Evolutionary conservation across 1,284 basidiomycete species (phyloP), one percentile per base, ranked within the genome.

Genomic region (Meira miltonrushii): DNA sequence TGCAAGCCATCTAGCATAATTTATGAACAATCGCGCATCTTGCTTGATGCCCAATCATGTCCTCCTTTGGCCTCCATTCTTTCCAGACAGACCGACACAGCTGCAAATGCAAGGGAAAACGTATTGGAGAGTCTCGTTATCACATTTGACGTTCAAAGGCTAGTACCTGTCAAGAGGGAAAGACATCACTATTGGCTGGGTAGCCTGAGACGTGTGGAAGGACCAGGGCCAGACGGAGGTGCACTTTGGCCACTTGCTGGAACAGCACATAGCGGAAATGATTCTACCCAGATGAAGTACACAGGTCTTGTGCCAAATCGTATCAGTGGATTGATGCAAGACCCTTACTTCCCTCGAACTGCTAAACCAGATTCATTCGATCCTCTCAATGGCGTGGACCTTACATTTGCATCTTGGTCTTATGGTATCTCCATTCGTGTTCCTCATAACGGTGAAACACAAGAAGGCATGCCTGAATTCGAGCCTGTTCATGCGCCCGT

Each of bases 401-500:
- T 54, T 21, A 17, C n/a, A 1, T 13, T 19, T 21, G 43, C 47
- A 9, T 54, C 48, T 40, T 58, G 56, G 55, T 39, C 37, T 41
- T 53, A 23, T 19, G 50, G 50, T 2, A 53, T 53, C 8, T 53
- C 50, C 7, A 53, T 53, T 17, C 38, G 23, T 19, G 17, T 28
- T 13, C 50, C 50, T 2, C 23, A n/a, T 8, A 53, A 53, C 15
- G 50, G 25, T 4, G 37, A 53, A 19, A 7, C 7, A n/a, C 17
- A 39, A 17, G 21, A 17, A 11, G 37, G 7, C 13, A 33, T 8
- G 5, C 28, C 12, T 6, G 38, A 39, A 40, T 53, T 53, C 11
- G 50, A 53, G 48, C 56, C 56, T 23, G 25, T 58, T 11, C 56
- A 58, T 37, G 11, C 54, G 13, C 56, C 56, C 19, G 56, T 58